Conservation (phyloP, 768 basidiomycete species). For the Gyrodon lividus region DNA sequence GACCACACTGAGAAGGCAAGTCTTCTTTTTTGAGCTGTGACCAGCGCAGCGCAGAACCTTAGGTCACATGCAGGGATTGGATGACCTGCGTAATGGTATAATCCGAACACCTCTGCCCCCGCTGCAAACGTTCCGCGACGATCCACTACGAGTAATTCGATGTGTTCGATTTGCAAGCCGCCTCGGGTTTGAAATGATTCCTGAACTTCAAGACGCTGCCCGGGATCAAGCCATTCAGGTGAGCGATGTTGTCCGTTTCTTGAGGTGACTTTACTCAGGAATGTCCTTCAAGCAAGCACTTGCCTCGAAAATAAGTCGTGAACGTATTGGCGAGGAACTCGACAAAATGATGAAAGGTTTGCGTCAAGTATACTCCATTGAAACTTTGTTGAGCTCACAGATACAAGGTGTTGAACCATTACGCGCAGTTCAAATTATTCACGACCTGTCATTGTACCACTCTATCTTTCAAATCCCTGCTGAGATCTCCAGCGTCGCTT, state of each 20-base stretch:
- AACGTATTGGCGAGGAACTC: conserved; percentile 89
- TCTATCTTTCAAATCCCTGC: conserved; percentile 61
- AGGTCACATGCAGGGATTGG: conserved; percentile 58
- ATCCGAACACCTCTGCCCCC: conserved; percentile 91
- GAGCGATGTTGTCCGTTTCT: background rate
- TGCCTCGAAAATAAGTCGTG: conserved; percentile 79
- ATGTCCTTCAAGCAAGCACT: conserved; percentile 52
- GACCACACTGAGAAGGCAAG: conserved; percentile 79
- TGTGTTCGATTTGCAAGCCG: conserved; percentile 91
- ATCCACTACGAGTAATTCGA: conserved; percentile 89
- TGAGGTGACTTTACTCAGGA: background rate
- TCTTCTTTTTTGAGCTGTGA: background rate
- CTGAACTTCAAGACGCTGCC: conserved; percentile 62
- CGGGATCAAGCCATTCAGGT: conserved; percentile 66
- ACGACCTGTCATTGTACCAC: conserved; percentile 66
- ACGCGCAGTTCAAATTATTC: conserved; percentile 71
- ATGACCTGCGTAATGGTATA: conserved; percentile 75
- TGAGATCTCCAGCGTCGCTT: conserved; percentile 42
- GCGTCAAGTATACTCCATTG: background rate
- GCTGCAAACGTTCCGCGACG: conserved; percentile 85
- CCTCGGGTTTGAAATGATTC: conserved; percentile 78
- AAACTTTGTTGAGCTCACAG: conserved; percentile 4
- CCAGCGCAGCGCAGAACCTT: conserved; percentile 5
- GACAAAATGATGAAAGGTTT: conserved; percentile 93
- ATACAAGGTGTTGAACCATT: conserved; percentile 69